Evolutionary conservation across 495 filamentous ascomycete genomes (phyloP), one percentile per base, ranked within the genome.

Genomic region (Collariella sp.): DNA sequence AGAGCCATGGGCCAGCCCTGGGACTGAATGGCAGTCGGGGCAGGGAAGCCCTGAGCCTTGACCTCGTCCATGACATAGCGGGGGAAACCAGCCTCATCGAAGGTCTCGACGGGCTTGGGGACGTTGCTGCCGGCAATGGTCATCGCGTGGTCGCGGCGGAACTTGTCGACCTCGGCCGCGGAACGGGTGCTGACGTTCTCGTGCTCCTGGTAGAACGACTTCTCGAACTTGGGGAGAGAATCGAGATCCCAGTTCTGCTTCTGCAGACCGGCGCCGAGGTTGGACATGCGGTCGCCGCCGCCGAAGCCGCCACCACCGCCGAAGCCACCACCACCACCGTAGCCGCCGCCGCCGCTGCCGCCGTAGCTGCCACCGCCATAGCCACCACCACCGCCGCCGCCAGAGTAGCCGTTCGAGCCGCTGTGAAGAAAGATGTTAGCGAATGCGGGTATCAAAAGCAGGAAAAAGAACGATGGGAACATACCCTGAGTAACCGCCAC

Each of bases 1-100:
- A 98, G 84, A 67, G 93, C 91, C 93, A 97, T 97, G 46, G 93
- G 93, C 93, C 93, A 98, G 60, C 93, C 94, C 70, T 97, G 93
- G 50, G 94, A 89, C 73, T 98, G 93, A 65, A 98, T 98, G 49
- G 94, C 82, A 41, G 93, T 97, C 31, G 93, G 93, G 42, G 83
- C 83, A 44, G 83, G 76, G 70, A 98, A 98, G 22, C 93, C 93
- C 74, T 96, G 90, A 44, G 90, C 86, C 80, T 97, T 97, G 63
- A 98, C 93, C 70, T 98, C 93, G 65, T 85, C 88, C 84, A 98
- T 88, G 41, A 98, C 93, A 68, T 98, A 98, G 54, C 81, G 80
- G 23, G 93, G 93, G 75, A 98, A 98, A 7, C 88, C 88, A 66
- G 93, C 93, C 74, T 98, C 93, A 62, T 98, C 94, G 69, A 98